These are phyloP conservation scores for Rhytidiadelphus loreus DNA, from an alignment of 225 moss, liverwort and hornwort species.

Conservation along the genomic window DNA sequence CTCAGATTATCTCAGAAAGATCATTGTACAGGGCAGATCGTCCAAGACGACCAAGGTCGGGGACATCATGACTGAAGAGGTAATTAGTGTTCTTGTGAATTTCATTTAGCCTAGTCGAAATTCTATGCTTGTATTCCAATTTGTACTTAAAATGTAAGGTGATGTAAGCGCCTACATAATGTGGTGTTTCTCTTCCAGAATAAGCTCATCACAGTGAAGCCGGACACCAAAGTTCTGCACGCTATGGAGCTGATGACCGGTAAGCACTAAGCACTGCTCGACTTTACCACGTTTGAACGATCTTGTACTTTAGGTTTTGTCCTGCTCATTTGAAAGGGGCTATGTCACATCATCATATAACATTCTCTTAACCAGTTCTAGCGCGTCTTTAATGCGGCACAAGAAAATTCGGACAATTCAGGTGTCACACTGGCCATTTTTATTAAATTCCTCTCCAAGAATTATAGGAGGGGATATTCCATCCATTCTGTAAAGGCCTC, in stretches of 20 bases:
- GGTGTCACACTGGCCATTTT: neutral
- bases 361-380: neutral
- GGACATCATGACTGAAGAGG: constrained; percentile 98
- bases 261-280: constrained; percentile 6
- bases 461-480: neutral
- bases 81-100: neutral
- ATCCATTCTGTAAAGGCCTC: neutral
- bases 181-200: constrained; percentile 32
- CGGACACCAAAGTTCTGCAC: constrained; percentile 79
- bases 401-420: neutral
- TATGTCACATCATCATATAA: neutral
- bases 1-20: constrained; percentile 88
- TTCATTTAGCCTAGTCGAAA: neutral
- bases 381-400: neutral
- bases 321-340: neutral
- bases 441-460: neutral
- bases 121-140: neutral
- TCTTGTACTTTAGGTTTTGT: neutral
- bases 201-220: constrained; percentile 93
- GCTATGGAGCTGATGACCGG: constrained; percentile 96
- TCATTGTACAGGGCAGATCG: constrained; percentile 91
- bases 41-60: constrained; percentile 95
- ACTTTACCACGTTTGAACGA: neutral
- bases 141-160: neutral
- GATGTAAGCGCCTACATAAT: neutral